Conservation (phyloP, 1,139 yeast species). For the Wickerhamiella pararugosa region DNA sequence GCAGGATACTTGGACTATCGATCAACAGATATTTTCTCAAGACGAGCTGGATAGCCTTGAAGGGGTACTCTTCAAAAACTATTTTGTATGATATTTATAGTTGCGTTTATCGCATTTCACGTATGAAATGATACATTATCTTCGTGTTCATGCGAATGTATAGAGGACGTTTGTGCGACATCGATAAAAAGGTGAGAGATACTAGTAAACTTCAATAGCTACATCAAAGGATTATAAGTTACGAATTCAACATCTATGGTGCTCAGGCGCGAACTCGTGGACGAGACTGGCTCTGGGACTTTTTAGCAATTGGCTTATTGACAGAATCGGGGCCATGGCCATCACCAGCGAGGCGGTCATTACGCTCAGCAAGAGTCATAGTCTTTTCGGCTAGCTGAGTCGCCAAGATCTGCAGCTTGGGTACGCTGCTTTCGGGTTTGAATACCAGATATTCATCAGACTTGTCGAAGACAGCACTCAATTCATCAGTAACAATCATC, state of each 20-base stretch:
- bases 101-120: too few relatives aligned
- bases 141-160: background rate
- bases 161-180: background rate
- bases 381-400: conserved; percentile 79
- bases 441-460: conserved; percentile 42
- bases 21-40: conserved; percentile 55
- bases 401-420: conserved; percentile 81
- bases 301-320: background rate
- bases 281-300: background rate
- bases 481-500: conserved; percentile 64
- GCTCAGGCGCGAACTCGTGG: background rate
- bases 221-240: background rate
- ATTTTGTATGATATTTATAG: conserved; percentile 41
- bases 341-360: conserved; percentile 69
- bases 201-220: background rate
- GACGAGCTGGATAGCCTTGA: conserved; percentile 83
- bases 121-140: background rate
- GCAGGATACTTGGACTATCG: conserved; percentile 95
- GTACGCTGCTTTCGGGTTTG: conserved; percentile 62
- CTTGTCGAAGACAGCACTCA: conserved; percentile 52
- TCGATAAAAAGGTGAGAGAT: too few relatives aligned
- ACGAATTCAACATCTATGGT: background rate
- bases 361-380: conserved; percentile 64
- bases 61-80: conserved; percentile 88
- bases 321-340: conserved; percentile 31